Percentiles rank a stretch among this genome's conserved stretches.
Evolutionary conservation across 73 alveolate species (phyloP).

Genomic region (Loxodes magnus): DNA sequence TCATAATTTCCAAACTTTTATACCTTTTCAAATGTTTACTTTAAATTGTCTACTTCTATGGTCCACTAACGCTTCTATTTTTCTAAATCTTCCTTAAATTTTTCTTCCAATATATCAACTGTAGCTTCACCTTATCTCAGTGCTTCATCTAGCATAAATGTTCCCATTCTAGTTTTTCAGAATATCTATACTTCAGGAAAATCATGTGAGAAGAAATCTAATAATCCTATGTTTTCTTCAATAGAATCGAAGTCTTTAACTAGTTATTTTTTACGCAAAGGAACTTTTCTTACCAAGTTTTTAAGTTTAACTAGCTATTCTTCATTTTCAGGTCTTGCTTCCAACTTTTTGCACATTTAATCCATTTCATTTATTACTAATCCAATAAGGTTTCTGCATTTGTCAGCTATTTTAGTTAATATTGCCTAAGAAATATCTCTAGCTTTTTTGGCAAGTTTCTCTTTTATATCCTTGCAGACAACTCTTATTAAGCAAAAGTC

Average conservation of each 20-base stretch:
- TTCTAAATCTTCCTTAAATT: slow-evolving; percentile 60
- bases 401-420: too few species aligned
- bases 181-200: slow-evolving; percentile 33
- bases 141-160: too few species aligned
- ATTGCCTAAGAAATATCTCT: too few species aligned
- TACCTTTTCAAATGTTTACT: slow-evolving; percentile 42
- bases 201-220: slow-evolving; percentile 7
- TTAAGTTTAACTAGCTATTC: slow-evolving; percentile 39
- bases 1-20: slow-evolving; percentile 50
- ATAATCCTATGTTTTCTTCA: too few species aligned
- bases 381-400: too few species aligned
- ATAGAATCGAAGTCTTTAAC: too few species aligned
- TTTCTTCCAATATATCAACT: slow-evolving; percentile 49
- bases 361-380: too few species aligned
- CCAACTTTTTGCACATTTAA: slow-evolving; percentile 29
- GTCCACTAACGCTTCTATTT: slow-evolving; percentile 52
- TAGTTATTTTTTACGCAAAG: slow-evolving; percentile 34
- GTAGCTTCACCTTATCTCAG: slow-evolving; percentile 57
- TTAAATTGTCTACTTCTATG: slow-evolving; percentile 26
- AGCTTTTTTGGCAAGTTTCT: slow-evolving; percentile 29
- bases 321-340: slow-evolving; percentile 41
- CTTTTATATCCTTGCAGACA: slow-evolving; percentile 25
- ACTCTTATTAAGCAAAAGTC: slow-evolving; percentile 45
- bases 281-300: slow-evolving; percentile 42
- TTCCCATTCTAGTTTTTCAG: too few species aligned